Base-by-base conservation (phyloP, 495 filamentous ascomycete species). In the Neurospora africana region DNA sequence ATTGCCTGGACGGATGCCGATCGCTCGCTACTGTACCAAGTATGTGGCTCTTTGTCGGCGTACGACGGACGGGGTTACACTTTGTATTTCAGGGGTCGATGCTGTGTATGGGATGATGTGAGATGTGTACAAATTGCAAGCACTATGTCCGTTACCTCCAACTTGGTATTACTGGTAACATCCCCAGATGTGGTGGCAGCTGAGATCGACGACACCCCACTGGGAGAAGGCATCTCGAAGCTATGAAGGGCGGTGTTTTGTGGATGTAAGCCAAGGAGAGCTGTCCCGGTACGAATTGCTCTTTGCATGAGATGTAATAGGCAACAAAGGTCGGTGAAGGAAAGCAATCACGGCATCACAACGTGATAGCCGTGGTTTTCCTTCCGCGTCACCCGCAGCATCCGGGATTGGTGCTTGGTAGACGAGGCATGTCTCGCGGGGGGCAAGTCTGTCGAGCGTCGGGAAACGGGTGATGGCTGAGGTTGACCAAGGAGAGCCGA, bases 251-350 rank as follows among this genome's bases (percentile, higher is more conserved):
- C 69, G 70, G 53, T 53, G 72, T 36, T 71, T 5, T 7, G 8
- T 7, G 30, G 72, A 58, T 40, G 38, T 19, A 30, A 61, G 23
- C 53, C 53, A 61, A 61, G 53, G 13, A 61, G 23, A 30, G 53
- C 53, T 61, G 21, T 30, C 11, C 53, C 23, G 53, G 53, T 30
- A 61, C 53, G 4, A 61, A 61, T 61, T 61, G 23, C 47, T 23
- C 47, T 30, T 30, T 58, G 23, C 53, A 30, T 30, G 53, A 30
- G 23, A 76, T 73, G 69, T 71, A 73, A 71, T 53, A 13, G 23
- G 73, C 15, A 72, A 72, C 30, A 61, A 76, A 72, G 74, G 75
- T 75, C 75, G 75, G 73, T 76, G 73, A 75, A 71, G 35, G 21
- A 13, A 72, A 35, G 65, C 11, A 69, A 44, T 68, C 70, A 39